Conservation (phyloP, 106 monocot species). For the Phalaenopsis aphrodite region DNA sequence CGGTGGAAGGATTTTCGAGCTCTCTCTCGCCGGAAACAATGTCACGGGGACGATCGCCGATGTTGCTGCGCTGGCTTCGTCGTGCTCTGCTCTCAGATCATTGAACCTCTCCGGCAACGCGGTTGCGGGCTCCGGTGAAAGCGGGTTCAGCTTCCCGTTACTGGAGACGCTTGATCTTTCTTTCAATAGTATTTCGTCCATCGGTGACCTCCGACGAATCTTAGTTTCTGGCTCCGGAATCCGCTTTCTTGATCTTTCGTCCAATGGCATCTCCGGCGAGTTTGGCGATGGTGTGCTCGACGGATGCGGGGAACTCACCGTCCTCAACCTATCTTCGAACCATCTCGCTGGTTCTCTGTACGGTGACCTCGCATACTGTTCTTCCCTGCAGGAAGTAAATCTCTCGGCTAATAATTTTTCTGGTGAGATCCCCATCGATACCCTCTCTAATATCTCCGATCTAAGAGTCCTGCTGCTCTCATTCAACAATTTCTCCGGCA, state of each 20-base stretch:
- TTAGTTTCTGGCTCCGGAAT: slow-evolving; percentile 20
- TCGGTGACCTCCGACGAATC: slow-evolving; percentile 14
- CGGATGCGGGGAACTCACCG: slow-evolving; percentile 20
- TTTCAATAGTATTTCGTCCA: slow-evolving; percentile 41
- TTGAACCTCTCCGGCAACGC: slow-evolving; percentile 25
- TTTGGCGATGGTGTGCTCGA: slow-evolving; percentile 22
- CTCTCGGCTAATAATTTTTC: slow-evolving; percentile 66
- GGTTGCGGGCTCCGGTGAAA: slow-evolving; percentile 8
- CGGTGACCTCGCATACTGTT: slow-evolving; percentile 30
- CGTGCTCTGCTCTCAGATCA: slow-evolving; percentile 10
- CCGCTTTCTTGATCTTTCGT: slow-evolving; percentile 43
- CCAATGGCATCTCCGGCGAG: slow-evolving; percentile 28
- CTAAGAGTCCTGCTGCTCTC: slow-evolving; percentile 31
- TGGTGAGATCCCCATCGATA: slow-evolving; percentile 34
- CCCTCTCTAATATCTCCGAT: slow-evolving; percentile 16
- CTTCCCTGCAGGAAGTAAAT: slow-evolving; percentile 27
- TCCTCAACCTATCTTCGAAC: slow-evolving; percentile 57
- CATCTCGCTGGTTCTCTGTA: slow-evolving; percentile 52
- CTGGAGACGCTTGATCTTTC: slow-evolving; percentile 62
- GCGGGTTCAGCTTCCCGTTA: background rate
- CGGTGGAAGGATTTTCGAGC: slow-evolving; percentile 20
- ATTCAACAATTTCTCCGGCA: slow-evolving; percentile 48
- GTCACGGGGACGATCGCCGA: slow-evolving; percentile 36
- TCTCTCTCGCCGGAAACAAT: slow-evolving; percentile 47
- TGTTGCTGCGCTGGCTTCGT: slow-evolving; percentile 11